Evolutionary conservation across 2,329 filamentous ascomycete species (phyloP).

Genomic region (Penicillium sp.): DNA sequence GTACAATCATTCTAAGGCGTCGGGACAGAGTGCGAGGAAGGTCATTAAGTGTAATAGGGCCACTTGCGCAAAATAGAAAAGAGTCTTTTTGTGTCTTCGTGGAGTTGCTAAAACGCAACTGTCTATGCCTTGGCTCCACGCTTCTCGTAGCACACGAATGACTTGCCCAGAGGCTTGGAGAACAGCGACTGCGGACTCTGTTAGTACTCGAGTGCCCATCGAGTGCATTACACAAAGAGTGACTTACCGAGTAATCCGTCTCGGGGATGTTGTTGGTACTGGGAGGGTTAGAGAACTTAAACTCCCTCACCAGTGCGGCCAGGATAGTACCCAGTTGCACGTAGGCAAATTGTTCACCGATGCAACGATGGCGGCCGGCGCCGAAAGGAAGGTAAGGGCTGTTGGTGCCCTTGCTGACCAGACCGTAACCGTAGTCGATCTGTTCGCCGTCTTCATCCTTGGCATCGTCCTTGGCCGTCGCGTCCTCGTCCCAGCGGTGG

Average conservation of each 20-base stretch:
- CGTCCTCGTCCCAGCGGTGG: constrained; percentile 74
- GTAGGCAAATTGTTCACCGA: constrained; percentile 95
- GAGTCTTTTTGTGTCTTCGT: constrained; percentile 1
- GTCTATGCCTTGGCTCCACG: constrained; percentile 30
- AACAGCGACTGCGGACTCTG: constrained; percentile 53
- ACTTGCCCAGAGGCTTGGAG: constrained; percentile 66
- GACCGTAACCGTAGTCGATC: constrained; percentile 88
- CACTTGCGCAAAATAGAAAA: not conserved
- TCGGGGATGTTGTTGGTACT: constrained; percentile 31
- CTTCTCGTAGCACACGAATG: constrained; percentile 68
- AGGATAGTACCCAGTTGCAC: constrained; percentile 84
- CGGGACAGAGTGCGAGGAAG: not conserved
- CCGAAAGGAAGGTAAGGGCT: constrained; percentile 94
- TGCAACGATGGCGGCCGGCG: constrained; percentile 86
- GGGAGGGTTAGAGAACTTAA: constrained; percentile 67
- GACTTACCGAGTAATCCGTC: constrained; percentile 54
- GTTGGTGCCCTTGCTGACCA: constrained; percentile 83
- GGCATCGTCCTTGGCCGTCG: constrained; percentile 37
- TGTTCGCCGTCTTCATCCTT: constrained; percentile 61
- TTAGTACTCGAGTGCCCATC: constrained; percentile 5
- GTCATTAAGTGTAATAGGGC: constrained; percentile 15
- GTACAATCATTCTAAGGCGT: constrained; percentile 12
- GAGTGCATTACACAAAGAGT: not conserved
- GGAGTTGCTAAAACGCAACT: not conserved
- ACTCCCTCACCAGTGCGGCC: constrained; percentile 67